These are phyloP conservation scores for Boletus pseudopeckii DNA, from an alignment of 768 basidiomycete genomes.

Conservation along the genomic window DNA sequence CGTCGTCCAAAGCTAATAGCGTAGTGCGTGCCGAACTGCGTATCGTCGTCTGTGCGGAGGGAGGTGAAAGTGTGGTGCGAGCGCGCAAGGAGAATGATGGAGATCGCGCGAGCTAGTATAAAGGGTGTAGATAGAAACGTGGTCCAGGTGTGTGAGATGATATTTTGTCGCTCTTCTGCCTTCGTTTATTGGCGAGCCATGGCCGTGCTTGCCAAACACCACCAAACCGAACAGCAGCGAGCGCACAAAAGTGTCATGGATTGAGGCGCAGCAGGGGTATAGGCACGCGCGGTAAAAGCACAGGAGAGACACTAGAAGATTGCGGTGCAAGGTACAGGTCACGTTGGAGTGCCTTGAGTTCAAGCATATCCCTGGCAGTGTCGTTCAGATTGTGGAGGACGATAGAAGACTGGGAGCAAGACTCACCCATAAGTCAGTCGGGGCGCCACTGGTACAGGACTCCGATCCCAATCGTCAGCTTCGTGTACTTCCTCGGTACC, in stretches of 20 bases:
- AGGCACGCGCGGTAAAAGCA: conserved; percentile 52
- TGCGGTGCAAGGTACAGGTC: conserved; percentile 59
- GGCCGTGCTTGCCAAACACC: not conserved
- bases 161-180: not conserved
- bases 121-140: not conserved
- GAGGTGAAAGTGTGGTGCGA: not conserved
- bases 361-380: conserved; percentile 52
- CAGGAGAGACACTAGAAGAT: conserved; percentile 40
- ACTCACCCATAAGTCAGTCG: conserved; percentile 68
- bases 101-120: not conserved
- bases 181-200: not conserved
- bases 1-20: not conserved
- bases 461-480: conserved; percentile 80
- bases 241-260: conserved; percentile 11
- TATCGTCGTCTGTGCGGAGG: not conserved
- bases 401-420: not conserved
- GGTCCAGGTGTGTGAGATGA: no score
- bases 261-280: conserved; percentile 61
- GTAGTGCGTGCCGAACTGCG: not conserved
- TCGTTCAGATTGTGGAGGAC: not conserved
- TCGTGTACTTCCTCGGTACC: conserved; percentile 55
- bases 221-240: no score
- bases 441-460: conserved; percentile 61
- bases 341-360: conserved; percentile 66
- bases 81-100: not conserved